Conservation (phyloP, 139 green algal genomes). For the Coccomyxa sp. region DNA sequence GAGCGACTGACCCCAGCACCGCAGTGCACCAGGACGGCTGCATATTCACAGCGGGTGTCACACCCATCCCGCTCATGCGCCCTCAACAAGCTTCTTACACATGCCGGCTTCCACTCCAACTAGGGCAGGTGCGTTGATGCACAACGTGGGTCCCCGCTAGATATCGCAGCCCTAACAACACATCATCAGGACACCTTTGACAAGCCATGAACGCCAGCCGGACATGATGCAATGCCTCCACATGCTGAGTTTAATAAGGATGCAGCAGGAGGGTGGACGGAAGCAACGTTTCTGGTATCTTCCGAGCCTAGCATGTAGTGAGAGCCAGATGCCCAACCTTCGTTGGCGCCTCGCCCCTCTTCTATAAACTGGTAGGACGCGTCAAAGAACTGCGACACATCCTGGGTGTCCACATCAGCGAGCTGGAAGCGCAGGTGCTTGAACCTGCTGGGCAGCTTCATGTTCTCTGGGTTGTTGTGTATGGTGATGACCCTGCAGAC, state of each 20-base stretch:
- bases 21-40: conserved; percentile 79
- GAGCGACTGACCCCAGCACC: conserved; percentile 72
- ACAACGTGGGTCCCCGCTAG: too few relatives aligned
- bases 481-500: conserved; percentile 33
- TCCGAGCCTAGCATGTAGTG: too few relatives aligned
- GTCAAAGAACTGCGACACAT: conserved; percentile 61
- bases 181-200: too few relatives aligned
- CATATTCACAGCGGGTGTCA: background rate
- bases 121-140: background rate
- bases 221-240: too few relatives aligned
- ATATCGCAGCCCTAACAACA: too few relatives aligned
- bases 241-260: too few relatives aligned
- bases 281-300: too few relatives aligned
- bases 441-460: conserved; percentile 32
- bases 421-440: conserved; percentile 50
- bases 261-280: too few relatives aligned
- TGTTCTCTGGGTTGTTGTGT: conserved; percentile 56
- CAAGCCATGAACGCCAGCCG: too few relatives aligned
- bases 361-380: conserved; percentile 67
- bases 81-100: too few relatives aligned
- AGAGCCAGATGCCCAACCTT: conserved; percentile 18
- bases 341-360: conserved; percentile 24
- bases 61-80: too few relatives aligned
- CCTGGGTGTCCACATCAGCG: conserved; percentile 59
- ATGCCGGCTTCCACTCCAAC: too few relatives aligned